A percentile compares a stretch with the other conserved stretches of the same genome.
These are phyloP conservation scores for Adansonia digitata DNA, from an alignment of 345 rosid species.

Conservation along the genomic window DNA sequence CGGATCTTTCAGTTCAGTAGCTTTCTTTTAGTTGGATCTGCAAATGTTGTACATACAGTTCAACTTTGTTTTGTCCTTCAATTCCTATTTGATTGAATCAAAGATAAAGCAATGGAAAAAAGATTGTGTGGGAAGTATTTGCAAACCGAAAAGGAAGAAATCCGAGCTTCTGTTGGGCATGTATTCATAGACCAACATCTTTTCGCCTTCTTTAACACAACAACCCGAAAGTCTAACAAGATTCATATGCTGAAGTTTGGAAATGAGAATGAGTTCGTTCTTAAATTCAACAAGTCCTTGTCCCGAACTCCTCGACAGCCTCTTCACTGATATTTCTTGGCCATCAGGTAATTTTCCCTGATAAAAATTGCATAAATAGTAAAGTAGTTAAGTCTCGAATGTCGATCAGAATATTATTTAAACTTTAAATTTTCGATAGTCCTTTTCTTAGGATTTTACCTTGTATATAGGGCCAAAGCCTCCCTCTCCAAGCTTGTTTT, in stretches of 20 bases:
- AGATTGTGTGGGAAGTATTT: not conserved
- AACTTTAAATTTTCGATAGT: not conserved
- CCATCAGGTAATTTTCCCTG: not conserved
- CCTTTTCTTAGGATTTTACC: not conserved
- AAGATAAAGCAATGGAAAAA: not conserved
- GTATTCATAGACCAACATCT: not conserved
- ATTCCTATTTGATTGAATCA: not conserved
- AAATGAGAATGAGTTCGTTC: conserved; percentile 3
- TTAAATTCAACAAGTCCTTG: conserved; percentile 1
- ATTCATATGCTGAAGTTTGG: conserved; percentile 12
- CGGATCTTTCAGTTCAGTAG: not conserved
- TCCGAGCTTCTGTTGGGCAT: not conserved
- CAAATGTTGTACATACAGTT: not conserved
- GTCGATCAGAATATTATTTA: not conserved
- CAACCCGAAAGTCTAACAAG: conserved; percentile 13
- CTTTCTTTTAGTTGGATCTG: not conserved
- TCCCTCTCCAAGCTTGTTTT: conserved; percentile 14
- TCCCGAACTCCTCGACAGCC: conserved; percentile 11
- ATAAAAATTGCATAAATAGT: not conserved
- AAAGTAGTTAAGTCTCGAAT: not conserved
- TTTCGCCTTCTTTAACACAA: conserved; percentile 5
- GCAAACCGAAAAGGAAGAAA: conserved; percentile 6
- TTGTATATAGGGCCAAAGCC: conserved; percentile 18
- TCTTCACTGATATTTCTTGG: conserved; percentile 11
- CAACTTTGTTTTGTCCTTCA: not conserved